Percentiles rank a stretch among this genome's conserved stretches.
These are phyloP conservation scores for Cymbopogon citratus DNA, from an alignment of 176 grass and related monocot species.

Conservation along the genomic window DNA sequence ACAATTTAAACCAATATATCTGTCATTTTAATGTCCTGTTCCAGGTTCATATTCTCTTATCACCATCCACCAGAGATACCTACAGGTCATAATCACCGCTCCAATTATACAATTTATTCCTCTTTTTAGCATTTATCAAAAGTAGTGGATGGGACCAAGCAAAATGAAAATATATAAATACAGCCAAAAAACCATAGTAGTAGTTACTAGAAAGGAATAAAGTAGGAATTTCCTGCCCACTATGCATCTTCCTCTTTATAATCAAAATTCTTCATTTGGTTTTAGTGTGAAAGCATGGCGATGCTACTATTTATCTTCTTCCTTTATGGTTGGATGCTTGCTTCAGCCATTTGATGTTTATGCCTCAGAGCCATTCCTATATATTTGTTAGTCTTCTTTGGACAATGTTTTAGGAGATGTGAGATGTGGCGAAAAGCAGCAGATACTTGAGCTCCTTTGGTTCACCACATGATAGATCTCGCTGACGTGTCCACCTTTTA, in stretches of 20 bases:
- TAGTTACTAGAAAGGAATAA: constrained; percentile 67
- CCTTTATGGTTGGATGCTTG: constrained; percentile 30
- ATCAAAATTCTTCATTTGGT: constrained; percentile 16
- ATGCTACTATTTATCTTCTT: constrained; percentile 46
- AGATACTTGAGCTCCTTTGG: constrained; percentile 26
- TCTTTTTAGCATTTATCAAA: constrained; percentile 41
- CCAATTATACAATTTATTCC: constrained; percentile 48
- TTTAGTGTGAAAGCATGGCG: constrained; percentile 45
- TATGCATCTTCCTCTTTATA: constrained; percentile 45
- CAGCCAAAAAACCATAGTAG: constrained; percentile 24
- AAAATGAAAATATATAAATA: constrained; percentile 33
- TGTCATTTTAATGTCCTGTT: constrained; percentile 53
- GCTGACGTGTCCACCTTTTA: constrained; percentile 16
- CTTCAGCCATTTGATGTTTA: constrained; percentile 30
- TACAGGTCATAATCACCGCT: constrained; percentile 35
- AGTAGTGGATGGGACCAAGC: constrained; percentile 35
- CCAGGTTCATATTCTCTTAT: constrained; percentile 56
- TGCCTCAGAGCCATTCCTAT: constrained; percentile 12
- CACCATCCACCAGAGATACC: constrained; percentile 41
- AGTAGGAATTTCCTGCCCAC: constrained; percentile 51
- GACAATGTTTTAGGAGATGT: constrained; percentile 33
- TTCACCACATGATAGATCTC: constrained; percentile 28
- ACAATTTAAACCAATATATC: constrained; percentile 39
- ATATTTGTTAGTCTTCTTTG: constrained; percentile 28
- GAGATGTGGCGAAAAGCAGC: constrained; percentile 35